These are phyloP conservation scores for Penicillium glabrum DNA, from an alignment of 2,329 filamentous ascomycete genomes.

Conservation along the genomic window DNA sequence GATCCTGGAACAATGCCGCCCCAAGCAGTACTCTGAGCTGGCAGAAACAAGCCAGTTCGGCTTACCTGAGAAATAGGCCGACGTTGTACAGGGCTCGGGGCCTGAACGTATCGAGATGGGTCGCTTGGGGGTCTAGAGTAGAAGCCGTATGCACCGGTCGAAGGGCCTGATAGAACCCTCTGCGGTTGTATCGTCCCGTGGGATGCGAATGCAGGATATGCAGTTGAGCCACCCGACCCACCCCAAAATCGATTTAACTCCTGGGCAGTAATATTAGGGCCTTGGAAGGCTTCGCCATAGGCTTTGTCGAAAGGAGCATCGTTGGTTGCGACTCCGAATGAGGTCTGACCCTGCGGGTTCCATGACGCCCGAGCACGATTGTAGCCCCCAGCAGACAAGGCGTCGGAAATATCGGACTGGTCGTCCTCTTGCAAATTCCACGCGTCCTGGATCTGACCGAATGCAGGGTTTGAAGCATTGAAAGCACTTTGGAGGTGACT, in stretches of 20 bases:
- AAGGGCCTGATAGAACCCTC: constrained; percentile 37
- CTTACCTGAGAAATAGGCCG: constrained; percentile 33
- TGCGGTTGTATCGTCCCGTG: constrained; percentile 28
- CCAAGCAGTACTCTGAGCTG: constrained; percentile 35
- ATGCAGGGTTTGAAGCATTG: constrained; percentile 49
- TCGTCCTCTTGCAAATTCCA: constrained; percentile 48
- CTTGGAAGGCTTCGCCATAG: constrained; percentile 25
- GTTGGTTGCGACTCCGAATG: constrained; percentile 28
- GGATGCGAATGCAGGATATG: constrained; percentile 19
- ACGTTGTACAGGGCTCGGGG: constrained; percentile 25
- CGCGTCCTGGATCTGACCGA: constrained; percentile 41
- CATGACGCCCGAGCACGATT: constrained; percentile 39
- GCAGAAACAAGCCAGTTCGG: constrained; percentile 34
- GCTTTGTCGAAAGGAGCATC: constrained; percentile 26
- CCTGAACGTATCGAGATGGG: constrained; percentile 29
- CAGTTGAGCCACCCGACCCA: constrained; percentile 23
- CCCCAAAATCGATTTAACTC: constrained; percentile 35
- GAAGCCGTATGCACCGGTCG: constrained; percentile 25
- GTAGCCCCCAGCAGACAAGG: constrained; percentile 42
- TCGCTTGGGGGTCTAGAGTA: constrained; percentile 33
- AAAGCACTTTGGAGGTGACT: constrained; percentile 53
- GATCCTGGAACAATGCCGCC: constrained; percentile 29
- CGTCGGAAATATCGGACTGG: constrained; percentile 46
- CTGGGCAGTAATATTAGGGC: constrained; percentile 22
- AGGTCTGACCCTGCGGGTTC: constrained; percentile 24